Base-by-base conservation (phyloP, 305 asterid genomes). In the Lippia alba region DNA sequence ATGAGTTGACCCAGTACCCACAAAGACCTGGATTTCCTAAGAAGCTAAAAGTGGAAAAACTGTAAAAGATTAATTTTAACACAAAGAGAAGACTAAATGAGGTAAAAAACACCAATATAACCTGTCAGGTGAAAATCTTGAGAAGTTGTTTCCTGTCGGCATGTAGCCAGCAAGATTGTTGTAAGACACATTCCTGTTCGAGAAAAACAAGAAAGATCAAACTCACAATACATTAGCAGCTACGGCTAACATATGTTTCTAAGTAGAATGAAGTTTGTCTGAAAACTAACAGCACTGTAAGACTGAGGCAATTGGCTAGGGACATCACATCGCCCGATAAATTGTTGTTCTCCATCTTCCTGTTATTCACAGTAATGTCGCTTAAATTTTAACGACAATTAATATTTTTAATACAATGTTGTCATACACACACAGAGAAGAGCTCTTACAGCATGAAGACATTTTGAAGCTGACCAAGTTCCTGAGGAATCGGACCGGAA, bases 51-150 rank as follows among this genome's bases (percentile, higher is more conserved):
- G 5, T 0, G 64, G 39, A 72, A 36, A 6, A 64, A 41, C 49
- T 5, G 10, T 5, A 36, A 36, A 5, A 36, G 9, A 36, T 36
- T 44, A 44, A 44, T 5, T 44, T 8, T 5, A 44, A 44, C 10
- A 44, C 12, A 7, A 44, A 44, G 10, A 44, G 49, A 11, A 44
- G 12, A 71, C 17, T 36, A 10, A 24, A n/a, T 4, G 5, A 0
- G 2, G 8, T 44, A 5, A 56, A 30, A 8, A 45, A 11, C 8
- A 12, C 8, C 34, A 54, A 40, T 30, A 59, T 14, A 11, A 89
- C 99, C 99, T 85, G 66, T 91, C 96, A 0, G 91, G 87, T 19
- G 85, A 76, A 83, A 94, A 94, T 60, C 96, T 80, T 0, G 99
- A 88, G 80, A 94, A 94, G 79, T 91, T 94, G 59, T 89, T 90